Percentiles rank a stretch among this genome's conserved stretches.
These are phyloP conservation scores for Endogone sp. DNA, from an alignment of 192 early-diverging fungal species.

Conservation along the genomic window DNA sequence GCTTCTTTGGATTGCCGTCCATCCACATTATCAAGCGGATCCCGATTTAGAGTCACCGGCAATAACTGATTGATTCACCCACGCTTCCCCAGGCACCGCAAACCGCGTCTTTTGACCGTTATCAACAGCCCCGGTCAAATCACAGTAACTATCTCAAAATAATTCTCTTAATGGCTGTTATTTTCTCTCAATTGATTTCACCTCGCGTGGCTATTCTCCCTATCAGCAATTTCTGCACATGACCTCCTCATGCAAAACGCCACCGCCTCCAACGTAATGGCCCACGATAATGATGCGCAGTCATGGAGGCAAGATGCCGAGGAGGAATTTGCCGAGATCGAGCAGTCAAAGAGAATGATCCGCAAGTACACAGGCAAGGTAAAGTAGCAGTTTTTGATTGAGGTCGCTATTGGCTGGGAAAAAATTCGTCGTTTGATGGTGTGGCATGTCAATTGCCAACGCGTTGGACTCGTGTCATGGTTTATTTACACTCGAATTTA, in stretches of 20 bases:
- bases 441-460: too few species aligned
- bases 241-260: background rate
- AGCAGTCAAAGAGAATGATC: slow-evolving; percentile 8
- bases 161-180: background rate
- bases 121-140: background rate
- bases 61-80: too few species aligned
- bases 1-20: background rate
- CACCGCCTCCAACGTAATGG: background rate
- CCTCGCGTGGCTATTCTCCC: background rate
- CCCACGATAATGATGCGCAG: background rate
- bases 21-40: too few species aligned
- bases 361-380: slow-evolving; percentile 15
- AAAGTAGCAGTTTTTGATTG: background rate
- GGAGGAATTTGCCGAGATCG: background rate
- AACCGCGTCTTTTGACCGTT: slow-evolving; percentile 12
- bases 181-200: too few species aligned
- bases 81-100: slow-evolving; percentile 11
- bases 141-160: slow-evolving; percentile 5
- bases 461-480: too few species aligned
- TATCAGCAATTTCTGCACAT: background rate
- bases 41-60: too few species aligned
- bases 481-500: slow-evolving; percentile 8
- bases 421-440: too few species aligned
- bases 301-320: background rate
- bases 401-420: background rate